Evolutionary conservation across 345 rosid genomes (phyloP).

Genomic region (Orychophragmus violaceus): DNA sequence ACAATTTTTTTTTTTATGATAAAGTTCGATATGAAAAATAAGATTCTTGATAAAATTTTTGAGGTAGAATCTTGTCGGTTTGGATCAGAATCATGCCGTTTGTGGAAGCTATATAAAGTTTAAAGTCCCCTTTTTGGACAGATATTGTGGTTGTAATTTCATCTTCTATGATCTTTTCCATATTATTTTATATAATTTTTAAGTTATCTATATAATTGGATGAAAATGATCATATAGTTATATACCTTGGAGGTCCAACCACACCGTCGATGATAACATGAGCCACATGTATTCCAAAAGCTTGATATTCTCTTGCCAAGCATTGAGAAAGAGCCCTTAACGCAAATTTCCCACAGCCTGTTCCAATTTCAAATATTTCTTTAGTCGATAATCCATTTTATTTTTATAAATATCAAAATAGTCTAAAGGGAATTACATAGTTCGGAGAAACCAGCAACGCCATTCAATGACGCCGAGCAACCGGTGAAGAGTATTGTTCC

Average conservation of each 20-base stretch:
- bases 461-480: conserved; percentile 82
- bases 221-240: not conserved
- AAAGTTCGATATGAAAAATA: not conserved
- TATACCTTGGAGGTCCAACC: conserved; percentile 67
- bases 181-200: not conserved
- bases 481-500: conserved; percentile 94
- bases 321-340: conserved; percentile 82
- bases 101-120: conserved; percentile 30
- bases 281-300: conserved; percentile 78
- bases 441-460: conserved; percentile 81
- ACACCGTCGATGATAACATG: conserved; percentile 83
- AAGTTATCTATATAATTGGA: not conserved
- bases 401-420: not conserved
- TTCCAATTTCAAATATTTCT: not conserved
- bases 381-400: not conserved
- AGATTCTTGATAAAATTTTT: not conserved
- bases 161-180: not conserved
- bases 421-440: conserved; percentile 41
- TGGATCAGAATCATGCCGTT: conserved; percentile 27
- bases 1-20: not conserved
- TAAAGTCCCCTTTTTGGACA: not conserved
- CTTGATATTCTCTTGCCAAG: conserved; percentile 71
- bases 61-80: conserved; percentile 20
- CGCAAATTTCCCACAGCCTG: conserved; percentile 93
- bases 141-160: conserved; percentile 10